Conservation (phyloP, 2,329 filamentous ascomycete species). For the Exutisphaerella laricina region DNA sequence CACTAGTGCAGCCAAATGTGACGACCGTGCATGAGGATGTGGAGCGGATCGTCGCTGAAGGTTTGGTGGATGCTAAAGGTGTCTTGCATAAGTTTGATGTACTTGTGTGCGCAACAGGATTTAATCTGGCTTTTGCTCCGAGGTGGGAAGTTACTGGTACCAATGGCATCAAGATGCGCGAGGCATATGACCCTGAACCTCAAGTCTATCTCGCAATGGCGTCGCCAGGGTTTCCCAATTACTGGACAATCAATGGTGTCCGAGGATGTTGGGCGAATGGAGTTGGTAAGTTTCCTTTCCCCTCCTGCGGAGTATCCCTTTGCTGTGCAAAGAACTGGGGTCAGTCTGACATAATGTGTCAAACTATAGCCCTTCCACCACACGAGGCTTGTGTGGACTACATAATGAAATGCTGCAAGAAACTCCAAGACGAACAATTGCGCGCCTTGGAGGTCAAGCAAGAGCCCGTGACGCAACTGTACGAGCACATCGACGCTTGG, state of each 20-base stretch:
- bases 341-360: no score
- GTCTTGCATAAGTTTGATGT: constrained; percentile 24
- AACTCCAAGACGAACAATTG: background rate
- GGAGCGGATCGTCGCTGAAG: constrained; percentile 17
- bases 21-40: constrained; percentile 24
- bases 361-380: background rate
- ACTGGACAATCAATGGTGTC: constrained; percentile 14
- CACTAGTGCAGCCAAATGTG: constrained; percentile 27
- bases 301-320: no score
- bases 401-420: background rate
- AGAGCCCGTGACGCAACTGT: background rate
- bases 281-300: no score
- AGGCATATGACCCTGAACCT: constrained; percentile 34
- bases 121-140: constrained; percentile 30
- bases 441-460: background rate
- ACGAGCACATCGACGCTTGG: background rate
- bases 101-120: constrained; percentile 32
- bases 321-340: no score
- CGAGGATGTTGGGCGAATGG: background rate
- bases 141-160: constrained; percentile 27
- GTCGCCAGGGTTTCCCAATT: constrained; percentile 25
- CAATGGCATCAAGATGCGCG: constrained; percentile 24
- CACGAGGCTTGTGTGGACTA: background rate
- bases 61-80: constrained; percentile 21
- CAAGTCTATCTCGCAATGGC: constrained; percentile 32